Evolutionary conservation across 345 rosid species (phyloP).

Genomic region (Acer campestre): DNA sequence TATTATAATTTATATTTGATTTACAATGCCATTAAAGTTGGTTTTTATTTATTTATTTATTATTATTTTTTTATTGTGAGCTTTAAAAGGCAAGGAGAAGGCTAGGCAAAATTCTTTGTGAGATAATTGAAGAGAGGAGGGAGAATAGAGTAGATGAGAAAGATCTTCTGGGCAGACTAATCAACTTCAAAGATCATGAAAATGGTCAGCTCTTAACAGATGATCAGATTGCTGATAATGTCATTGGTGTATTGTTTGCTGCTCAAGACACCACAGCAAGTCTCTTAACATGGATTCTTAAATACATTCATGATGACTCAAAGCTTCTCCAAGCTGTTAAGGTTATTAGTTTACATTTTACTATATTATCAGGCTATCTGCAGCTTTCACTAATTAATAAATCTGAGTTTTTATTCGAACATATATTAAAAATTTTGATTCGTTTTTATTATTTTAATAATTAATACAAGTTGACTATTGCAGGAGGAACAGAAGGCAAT

Average conservation of each 20-base stretch:
- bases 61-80: background rate
- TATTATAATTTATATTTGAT: too few relatives aligned
- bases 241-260: constrained; percentile 64
- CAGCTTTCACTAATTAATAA: background rate
- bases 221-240: constrained; percentile 56
- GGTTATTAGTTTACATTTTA: constrained; percentile 26
- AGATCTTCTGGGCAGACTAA: constrained; percentile 45
- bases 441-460: background rate
- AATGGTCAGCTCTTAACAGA: constrained; percentile 34
- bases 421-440: background rate
- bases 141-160: constrained; percentile 31
- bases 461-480: background rate
- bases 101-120: constrained; percentile 24
- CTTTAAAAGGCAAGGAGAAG: constrained; percentile 37
- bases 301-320: constrained; percentile 49
- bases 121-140: constrained; percentile 41
- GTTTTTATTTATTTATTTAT: background rate
- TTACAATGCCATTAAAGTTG: background rate
- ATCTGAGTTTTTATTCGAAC: background rate
- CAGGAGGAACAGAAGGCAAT: constrained; percentile 54
- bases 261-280: constrained; percentile 74
- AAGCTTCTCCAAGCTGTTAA: constrained; percentile 44
- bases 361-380: too few relatives aligned
- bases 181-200: constrained; percentile 35
- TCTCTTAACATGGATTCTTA: constrained; percentile 61